A percentile compares a stretch with the other conserved stretches of the same genome.
Conservation (phyloP, 345 rosid species). For the thale cress (Arabidopsis thaliana) region DNA sequence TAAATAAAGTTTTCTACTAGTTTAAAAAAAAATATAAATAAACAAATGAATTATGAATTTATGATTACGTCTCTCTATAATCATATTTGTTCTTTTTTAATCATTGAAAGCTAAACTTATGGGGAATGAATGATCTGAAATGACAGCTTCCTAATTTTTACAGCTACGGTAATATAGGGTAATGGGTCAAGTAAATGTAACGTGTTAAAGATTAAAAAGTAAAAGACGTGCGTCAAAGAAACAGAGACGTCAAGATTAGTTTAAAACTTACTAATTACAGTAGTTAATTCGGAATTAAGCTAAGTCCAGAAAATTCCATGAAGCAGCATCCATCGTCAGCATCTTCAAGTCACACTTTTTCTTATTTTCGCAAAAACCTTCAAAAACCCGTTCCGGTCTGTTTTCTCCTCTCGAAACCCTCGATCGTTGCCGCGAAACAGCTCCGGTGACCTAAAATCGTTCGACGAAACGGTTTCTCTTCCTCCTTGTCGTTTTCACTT, state of each 20-base stretch:
- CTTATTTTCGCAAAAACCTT: neutral
- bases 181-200: neutral
- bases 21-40: no score
- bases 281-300: constrained; percentile 28
- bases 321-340: constrained; percentile 9
- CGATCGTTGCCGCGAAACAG: neutral
- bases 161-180: constrained; percentile 13
- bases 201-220: neutral
- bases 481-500: neutral
- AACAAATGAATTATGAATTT: no score
- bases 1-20: no score
- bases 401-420: neutral
- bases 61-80: no score
- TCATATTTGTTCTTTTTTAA: no score
- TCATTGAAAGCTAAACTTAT: neutral
- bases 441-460: constrained; percentile 32
- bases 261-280: constrained; percentile 39
- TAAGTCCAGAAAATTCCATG: constrained; percentile 24
- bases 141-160: neutral
- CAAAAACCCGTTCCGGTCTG: constrained; percentile 3
- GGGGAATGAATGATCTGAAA: neutral
- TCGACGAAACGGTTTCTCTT: neutral
- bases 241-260: neutral
- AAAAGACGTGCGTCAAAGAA: neutral
- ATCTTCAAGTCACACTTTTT: neutral